These are phyloP conservation scores for Phytophthora fragariae DNA, from an alignment of 352 stramenopile genomes.

Conservation along the genomic window DNA sequence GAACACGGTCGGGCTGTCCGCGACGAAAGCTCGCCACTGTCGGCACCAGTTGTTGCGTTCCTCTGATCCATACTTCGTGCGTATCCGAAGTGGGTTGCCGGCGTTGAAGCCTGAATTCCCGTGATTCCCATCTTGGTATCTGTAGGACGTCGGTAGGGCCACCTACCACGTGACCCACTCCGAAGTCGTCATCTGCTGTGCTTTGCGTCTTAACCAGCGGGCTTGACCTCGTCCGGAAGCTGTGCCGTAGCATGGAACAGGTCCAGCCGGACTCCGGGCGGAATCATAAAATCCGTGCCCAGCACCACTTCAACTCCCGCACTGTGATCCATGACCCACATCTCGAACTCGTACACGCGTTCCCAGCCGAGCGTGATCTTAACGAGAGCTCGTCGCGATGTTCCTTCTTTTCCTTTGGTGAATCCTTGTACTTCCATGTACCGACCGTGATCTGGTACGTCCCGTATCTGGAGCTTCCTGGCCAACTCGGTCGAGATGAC, in stretches of 20 bases:
- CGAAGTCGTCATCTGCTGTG: background rate
- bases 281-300: background rate
- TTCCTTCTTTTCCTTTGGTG: background rate
- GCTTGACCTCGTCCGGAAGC: conserved; percentile 1
- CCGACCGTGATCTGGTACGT: background rate
- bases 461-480: background rate
- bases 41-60: background rate
- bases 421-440: background rate
- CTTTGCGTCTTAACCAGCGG: conserved; percentile 9
- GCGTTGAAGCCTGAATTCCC: conserved; percentile 10
- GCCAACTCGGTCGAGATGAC: background rate
- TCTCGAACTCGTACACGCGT: background rate
- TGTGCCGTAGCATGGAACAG: background rate
- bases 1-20: background rate
- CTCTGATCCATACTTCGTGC: conserved; percentile 13
- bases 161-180: background rate
- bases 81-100: background rate
- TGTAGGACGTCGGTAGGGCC: background rate
- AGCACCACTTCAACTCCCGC: conserved; percentile 6
- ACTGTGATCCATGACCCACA: conserved; percentile 8
- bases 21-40: background rate
- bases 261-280: background rate
- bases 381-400: background rate
- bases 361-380: background rate
- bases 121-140: background rate